These are phyloP conservation scores for Diplogelasinospora grovesii DNA, from an alignment of 495 filamentous ascomycete species.

Conservation along the genomic window DNA sequence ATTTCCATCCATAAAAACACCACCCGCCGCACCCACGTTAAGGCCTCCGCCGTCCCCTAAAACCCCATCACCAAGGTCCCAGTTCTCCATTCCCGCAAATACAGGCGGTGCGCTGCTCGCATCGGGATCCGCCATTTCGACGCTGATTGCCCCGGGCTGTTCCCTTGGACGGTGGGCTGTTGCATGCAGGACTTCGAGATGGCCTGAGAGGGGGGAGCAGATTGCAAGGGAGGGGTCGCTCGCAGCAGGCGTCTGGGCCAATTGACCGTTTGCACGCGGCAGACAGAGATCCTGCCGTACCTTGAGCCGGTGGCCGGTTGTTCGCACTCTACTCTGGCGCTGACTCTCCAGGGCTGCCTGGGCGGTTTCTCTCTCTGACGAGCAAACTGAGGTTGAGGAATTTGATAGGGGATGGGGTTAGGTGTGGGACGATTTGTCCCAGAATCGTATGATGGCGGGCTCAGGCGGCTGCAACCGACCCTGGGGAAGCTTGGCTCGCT, in stretches of 20 bases:
- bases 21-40: neutral
- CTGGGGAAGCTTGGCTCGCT: no score
- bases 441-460: constrained; percentile 29
- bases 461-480: no score
- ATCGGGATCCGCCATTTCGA: constrained; percentile 21
- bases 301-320: no score
- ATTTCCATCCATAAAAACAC: no score
- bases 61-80: constrained; percentile 10
- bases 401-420: constrained; percentile 15
- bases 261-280: neutral
- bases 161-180: constrained; percentile 17
- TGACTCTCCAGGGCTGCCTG: neutral
- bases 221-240: neutral
- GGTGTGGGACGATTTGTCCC: constrained; percentile 22
- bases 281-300: no score
- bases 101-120: constrained; percentile 22
- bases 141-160: constrained; percentile 1
- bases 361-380: constrained; percentile 2
- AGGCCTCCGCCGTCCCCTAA: constrained; percentile 9
- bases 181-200: constrained; percentile 18
- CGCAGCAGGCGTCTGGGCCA: neutral
- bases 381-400: constrained; percentile 9
- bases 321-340: no score
- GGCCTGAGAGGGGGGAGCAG: neutral
- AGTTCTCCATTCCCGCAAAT: constrained; percentile 18